phyloP scores from a whole-genome alignment of 768 basidiomycete species.

The Suillus alpinus region DNA sequence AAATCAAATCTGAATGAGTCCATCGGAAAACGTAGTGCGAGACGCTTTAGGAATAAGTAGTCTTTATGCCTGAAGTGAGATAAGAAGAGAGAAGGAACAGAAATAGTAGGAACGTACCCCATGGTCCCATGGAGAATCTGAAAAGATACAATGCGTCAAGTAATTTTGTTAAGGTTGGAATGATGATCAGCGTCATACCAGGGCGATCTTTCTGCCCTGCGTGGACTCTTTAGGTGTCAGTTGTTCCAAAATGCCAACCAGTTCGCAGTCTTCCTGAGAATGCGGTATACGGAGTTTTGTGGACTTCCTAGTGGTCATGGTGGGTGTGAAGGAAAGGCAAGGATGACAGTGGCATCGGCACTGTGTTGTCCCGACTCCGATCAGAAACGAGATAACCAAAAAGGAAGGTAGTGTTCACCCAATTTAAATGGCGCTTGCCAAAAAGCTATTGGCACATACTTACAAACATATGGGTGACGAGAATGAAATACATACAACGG shows the following conservation, averaged over 20 bases:
- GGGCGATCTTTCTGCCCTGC: constrained; percentile 57
- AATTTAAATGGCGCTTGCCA: background rate
- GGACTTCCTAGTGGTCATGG: constrained; percentile 29
- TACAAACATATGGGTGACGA: background rate
- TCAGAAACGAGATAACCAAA: constrained; percentile 14
- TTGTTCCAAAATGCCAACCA: constrained; percentile 66
- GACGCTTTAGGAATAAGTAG: constrained; percentile 75
- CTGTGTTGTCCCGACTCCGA: background rate
- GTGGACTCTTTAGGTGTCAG: constrained; percentile 47
- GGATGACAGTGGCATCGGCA: background rate
- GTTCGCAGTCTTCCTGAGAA: constrained; percentile 38
- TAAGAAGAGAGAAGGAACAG: background rate
- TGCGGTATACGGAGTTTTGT: constrained; percentile 57
- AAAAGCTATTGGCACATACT: background rate
- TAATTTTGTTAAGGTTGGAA: constrained; percentile 9
- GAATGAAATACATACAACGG: background rate
- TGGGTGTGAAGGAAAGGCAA: constrained; percentile 14
- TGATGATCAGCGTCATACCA: constrained; percentile 43
- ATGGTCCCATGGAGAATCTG: constrained; percentile 79
- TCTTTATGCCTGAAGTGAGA: constrained; percentile 66
- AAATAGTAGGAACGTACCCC: constrained; percentile 48
- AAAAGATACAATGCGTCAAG: constrained; percentile 13
- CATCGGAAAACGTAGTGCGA: constrained; percentile 60
- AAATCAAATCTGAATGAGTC: constrained; percentile 90
- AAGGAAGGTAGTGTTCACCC: constrained; percentile 24